These are phyloP conservation scores for Solanum medicagineum DNA, from an alignment of 257 asterid genomes.

Conservation along the genomic window DNA sequence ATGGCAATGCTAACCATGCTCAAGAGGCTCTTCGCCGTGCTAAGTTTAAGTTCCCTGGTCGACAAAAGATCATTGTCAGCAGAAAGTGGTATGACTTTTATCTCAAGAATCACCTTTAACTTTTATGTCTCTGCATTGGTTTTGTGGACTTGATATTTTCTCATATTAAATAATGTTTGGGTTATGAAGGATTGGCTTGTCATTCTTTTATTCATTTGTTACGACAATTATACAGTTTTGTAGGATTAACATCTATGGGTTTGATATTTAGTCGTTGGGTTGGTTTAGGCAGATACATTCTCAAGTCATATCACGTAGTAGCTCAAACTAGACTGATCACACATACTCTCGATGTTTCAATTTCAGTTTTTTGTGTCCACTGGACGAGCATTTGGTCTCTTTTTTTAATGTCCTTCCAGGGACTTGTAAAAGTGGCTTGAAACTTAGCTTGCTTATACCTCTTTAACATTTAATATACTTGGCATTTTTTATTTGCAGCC, in stretches of 20 bases:
- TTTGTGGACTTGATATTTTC: neutral
- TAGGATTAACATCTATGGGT: neutral
- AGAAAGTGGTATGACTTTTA: neutral
- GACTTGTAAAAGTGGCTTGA: neutral
- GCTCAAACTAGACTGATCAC: neutral
- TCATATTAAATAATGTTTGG: neutral
- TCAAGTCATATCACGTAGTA: neutral
- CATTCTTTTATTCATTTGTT: neutral
- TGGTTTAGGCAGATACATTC: neutral
- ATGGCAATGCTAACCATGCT: conserved; percentile 1
- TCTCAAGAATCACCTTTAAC: neutral
- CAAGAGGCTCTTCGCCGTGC: conserved; percentile 14
- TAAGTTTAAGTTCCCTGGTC: conserved; percentile 14
- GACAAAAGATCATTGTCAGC: conserved; percentile 14
- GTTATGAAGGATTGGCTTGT: neutral
- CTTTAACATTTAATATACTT: neutral
- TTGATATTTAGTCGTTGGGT: neutral
- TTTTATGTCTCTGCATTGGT: neutral
- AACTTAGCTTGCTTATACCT: neutral
- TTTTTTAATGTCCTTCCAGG: neutral
- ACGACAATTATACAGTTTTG: neutral
- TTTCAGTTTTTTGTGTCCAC: neutral
- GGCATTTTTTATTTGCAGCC: neutral
- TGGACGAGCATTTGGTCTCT: neutral
- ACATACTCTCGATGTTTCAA: neutral